Conservation (phyloP, 2,329 filamentous ascomycete genomes). For the Talaromyces sp. region DNA sequence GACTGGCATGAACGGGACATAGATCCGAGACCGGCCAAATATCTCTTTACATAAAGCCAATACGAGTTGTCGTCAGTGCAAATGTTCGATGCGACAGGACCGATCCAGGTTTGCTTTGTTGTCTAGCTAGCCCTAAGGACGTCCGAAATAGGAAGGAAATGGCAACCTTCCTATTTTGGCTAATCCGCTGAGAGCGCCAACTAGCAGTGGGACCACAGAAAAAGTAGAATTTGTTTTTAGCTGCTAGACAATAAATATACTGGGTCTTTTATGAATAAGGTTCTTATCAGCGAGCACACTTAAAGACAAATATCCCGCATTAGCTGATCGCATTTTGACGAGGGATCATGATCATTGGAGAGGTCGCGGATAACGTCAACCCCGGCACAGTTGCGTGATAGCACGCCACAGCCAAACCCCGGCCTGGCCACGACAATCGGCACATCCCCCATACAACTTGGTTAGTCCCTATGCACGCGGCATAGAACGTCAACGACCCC, state of each 20-base stretch:
- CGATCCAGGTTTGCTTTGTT: background rate
- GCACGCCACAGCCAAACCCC: constrained; percentile 10
- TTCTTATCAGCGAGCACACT: background rate
- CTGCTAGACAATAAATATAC: background rate
- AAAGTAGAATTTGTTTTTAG: background rate
- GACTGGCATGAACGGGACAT: no score
- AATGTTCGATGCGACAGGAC: background rate
- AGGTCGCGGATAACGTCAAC: constrained; percentile 24
- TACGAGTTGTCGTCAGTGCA: background rate
- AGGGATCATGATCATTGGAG: constrained; percentile 4
- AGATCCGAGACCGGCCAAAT: background rate
- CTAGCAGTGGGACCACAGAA: background rate
- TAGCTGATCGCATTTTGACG: background rate
- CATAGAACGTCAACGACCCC: constrained; percentile 23
- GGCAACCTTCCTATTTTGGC: background rate
- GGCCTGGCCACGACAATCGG: background rate
- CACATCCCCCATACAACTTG: background rate
- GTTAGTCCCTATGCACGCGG: background rate
- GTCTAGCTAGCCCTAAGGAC: background rate
- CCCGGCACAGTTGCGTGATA: constrained; percentile 26
- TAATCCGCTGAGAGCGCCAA: background rate
- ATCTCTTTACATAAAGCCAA: background rate
- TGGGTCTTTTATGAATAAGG: background rate
- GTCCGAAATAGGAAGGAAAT: constrained; percentile 7
- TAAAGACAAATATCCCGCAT: background rate